phyloP scores from a whole-genome alignment of 176 grass and related monocot species.

The Canna indica region DNA sequence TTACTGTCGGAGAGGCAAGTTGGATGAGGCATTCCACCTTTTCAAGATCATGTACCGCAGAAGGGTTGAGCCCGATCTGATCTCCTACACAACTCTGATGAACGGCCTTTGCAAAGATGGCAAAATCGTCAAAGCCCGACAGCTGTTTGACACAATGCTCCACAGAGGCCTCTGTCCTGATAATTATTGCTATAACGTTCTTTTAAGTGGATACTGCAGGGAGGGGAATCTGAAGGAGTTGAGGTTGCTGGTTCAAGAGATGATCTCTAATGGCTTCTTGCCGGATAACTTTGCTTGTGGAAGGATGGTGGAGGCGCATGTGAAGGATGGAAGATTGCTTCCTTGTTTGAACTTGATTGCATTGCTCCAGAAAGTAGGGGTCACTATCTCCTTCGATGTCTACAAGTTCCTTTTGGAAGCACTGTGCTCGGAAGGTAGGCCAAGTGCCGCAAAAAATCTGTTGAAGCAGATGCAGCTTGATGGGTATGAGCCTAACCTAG shows the following conservation, averaged over 20 bases:
- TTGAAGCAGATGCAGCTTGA: conserved; percentile 64
- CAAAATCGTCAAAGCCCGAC: conserved; percentile 37
- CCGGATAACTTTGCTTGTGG: conserved; percentile 30
- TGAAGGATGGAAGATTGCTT: conserved; percentile 49
- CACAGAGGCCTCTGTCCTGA: conserved; percentile 50
- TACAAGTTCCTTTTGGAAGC: conserved; percentile 43
- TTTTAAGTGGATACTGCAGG: conserved; percentile 57
- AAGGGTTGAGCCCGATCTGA: conserved; percentile 46
- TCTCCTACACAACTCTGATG: conserved; percentile 73
- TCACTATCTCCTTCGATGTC: conserved; percentile 38
- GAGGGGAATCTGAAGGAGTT: conserved; percentile 45
- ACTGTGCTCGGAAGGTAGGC: conserved; percentile 47
- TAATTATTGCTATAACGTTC: conserved; percentile 45
- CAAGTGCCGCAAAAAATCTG: conserved; percentile 58
- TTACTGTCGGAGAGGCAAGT: conserved; percentile 48
- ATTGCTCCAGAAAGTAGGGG: conserved; percentile 40
- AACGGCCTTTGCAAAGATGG: conserved; percentile 41
- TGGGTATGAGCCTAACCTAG: conserved; percentile 38
- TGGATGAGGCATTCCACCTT: conserved; percentile 54
- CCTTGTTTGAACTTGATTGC: conserved; percentile 75
- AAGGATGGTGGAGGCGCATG: conserved; percentile 39
- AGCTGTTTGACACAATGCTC: conserved; percentile 63
- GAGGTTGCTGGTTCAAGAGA: conserved; percentile 55
- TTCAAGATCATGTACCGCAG: conserved; percentile 64
- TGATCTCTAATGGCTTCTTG: conserved; percentile 37